Evolutionary conservation across 768 basidiomycete species (phyloP), one percentile per base, ranked within the genome.

Genomic region (Pisolithus tinctorius): DNA sequence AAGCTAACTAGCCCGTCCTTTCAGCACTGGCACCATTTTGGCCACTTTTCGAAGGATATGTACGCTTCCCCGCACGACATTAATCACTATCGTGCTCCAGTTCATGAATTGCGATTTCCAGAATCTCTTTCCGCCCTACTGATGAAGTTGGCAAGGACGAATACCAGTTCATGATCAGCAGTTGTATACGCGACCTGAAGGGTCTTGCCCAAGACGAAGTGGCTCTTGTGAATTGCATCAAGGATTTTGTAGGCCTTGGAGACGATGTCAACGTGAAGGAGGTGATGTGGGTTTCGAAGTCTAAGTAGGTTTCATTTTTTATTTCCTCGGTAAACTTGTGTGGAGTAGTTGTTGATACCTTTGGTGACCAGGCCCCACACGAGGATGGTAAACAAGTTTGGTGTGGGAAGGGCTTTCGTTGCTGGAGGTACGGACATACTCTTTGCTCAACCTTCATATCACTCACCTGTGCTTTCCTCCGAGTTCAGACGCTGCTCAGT

Each of bases 181-280:
- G 44, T 16, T 53, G 43, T 43, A 34, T 49, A 1, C 9, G 54
- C n/a, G 56, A 63, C 1, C 45, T 58, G 5, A 52, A 50, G 7
- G 37, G 63, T 10, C 14, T 67, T 34, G 37, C 59, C 3, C 45
- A 43, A 3, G 57, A 65, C 29, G 37, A 58, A 25, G 60, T 68
- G 17, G 55, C 62, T 20, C 49, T 76, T 36, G 52, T 69, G 6
- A 50, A 66, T 25, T 50, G 41, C 16, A 64, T 75, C 41, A 58
- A 66, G 36, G 58, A 62, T 10, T 1, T 63, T 6, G 63, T 56
- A 1, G 67, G 64, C 65, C 34, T 34, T 11, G 34, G 34, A 13
- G 34, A 34, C 5, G 34, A 14, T 34, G 4, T 34, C 34, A 34
- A 34, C 5, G 34, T 34, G 11, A 34, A 57, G 10, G 58, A 69